Conservation (phyloP, 2,329 filamentous ascomycete species). For the Xylaria sp. region DNA sequence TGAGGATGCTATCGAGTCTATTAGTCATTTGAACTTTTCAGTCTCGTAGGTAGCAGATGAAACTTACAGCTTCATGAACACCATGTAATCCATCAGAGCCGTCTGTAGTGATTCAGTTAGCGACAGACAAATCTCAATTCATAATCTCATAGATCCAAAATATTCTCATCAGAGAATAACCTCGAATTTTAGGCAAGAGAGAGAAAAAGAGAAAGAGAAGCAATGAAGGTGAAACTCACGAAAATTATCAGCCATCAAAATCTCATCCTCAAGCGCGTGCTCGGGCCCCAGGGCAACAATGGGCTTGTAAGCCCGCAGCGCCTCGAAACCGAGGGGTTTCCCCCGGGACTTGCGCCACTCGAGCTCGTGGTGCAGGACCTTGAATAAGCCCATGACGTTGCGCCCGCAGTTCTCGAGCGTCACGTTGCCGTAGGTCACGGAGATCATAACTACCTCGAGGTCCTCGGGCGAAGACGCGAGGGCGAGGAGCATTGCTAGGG, state of each 20-base stretch:
- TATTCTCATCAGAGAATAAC: no score
- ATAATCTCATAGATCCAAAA: background rate
- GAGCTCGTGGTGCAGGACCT: constrained; percentile 88
- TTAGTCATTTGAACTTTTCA: background rate
- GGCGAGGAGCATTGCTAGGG: constrained; percentile 85
- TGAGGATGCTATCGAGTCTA: constrained; percentile 65
- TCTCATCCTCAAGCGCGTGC: constrained; percentile 82
- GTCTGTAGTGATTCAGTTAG: constrained; percentile 54
- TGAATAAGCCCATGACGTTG: constrained; percentile 89
- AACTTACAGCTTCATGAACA: constrained; percentile 65
- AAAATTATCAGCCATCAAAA: constrained; percentile 83
- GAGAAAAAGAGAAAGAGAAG: no score
- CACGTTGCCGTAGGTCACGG: constrained; percentile 93
- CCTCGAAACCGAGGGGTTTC: constrained; percentile 71
- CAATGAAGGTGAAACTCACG: constrained; percentile 59
- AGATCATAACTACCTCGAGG: constrained; percentile 83
- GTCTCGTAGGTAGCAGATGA: background rate
- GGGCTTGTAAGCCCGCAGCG: constrained; percentile 75
- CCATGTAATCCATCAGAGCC: constrained; percentile 78
- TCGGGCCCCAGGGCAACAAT: constrained; percentile 86
- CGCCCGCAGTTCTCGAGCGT: constrained; percentile 84
- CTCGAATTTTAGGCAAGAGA: no score
- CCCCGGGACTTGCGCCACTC: constrained; percentile 78
- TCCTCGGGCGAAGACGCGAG: constrained; percentile 83
- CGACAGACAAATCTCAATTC: background rate